These are phyloP conservation scores for Trametes maxima DNA, from an alignment of 768 basidiomycete species.

Conservation along the genomic window DNA sequence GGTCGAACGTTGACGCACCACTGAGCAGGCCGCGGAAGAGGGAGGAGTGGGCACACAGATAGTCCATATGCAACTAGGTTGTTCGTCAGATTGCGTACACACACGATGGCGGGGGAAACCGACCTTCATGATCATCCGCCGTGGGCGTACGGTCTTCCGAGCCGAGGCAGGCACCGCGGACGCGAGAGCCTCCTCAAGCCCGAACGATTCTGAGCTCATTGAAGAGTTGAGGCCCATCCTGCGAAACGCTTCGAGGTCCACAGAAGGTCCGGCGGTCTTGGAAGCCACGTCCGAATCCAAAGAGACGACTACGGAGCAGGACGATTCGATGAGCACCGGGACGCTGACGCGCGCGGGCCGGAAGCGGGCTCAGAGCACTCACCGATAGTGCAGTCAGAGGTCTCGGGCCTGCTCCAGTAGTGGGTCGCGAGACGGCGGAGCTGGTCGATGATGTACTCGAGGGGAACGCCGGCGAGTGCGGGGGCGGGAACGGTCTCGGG, in stretches of 20 bases:
- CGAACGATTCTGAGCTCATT: slow-evolving; percentile 15
- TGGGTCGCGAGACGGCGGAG: slow-evolving; percentile 64
- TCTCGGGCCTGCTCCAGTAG: slow-evolving; percentile 77
- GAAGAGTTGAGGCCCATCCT: slow-evolving; percentile 20
- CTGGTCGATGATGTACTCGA: slow-evolving; percentile 72
- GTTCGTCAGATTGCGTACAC: slow-evolving; percentile 13
- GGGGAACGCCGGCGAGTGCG: slow-evolving; percentile 61
- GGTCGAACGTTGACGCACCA: slow-evolving; percentile 62
- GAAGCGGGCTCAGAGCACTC: slow-evolving; percentile 15
- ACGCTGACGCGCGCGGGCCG: background rate
- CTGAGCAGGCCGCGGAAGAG: slow-evolving; percentile 73
- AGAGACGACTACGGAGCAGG: slow-evolving; percentile 28
- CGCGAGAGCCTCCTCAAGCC: slow-evolving; percentile 8
- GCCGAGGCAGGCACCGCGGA: slow-evolving; percentile 40
- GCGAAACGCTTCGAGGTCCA: slow-evolving; percentile 20
- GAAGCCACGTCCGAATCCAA: slow-evolving; percentile 23
- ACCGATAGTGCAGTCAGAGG: slow-evolving; percentile 81
- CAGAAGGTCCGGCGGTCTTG: slow-evolving; percentile 21
- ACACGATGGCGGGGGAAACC: slow-evolving; percentile 22
- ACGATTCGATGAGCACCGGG: background rate
- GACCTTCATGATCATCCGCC: slow-evolving; percentile 64
- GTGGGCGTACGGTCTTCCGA: slow-evolving; percentile 22
- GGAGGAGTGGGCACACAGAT: slow-evolving; percentile 79
- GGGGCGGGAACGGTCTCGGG: slow-evolving; percentile 67
- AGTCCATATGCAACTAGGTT: slow-evolving; percentile 74